phyloP scores from a whole-genome alignment of 2,329 filamentous ascomycete species.

The Microcyclospora pomicola region DNA sequence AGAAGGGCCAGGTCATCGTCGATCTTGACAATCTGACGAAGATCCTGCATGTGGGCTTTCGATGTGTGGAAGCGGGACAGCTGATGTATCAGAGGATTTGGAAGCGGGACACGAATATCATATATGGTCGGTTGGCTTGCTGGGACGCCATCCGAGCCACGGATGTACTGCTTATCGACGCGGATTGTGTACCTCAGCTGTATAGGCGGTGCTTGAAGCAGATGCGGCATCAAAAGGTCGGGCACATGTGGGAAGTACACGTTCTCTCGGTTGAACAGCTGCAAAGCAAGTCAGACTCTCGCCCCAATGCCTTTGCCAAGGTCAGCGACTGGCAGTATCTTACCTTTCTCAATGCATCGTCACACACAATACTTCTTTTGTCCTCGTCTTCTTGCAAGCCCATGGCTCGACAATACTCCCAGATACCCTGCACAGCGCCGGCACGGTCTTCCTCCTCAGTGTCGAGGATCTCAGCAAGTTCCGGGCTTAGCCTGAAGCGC shows the following conservation, averaged over 20 bases:
- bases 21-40: conserved; percentile 61
- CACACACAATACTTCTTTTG: conserved; percentile 81
- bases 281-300: conserved; percentile 8
- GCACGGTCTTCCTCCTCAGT: conserved; percentile 75
- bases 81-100: conserved; percentile 66
- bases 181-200: conserved; percentile 85
- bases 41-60: conserved; percentile 42
- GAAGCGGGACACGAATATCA: conserved; percentile 69
- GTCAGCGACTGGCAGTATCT: conserved; percentile 2
- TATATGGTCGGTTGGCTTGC: conserved; percentile 59
- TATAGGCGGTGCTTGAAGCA: conserved; percentile 66
- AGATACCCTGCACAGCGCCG: conserved; percentile 79
- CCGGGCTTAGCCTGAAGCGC: conserved; percentile 63
- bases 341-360: conserved; percentile 67
- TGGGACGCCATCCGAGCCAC: conserved; percentile 48
- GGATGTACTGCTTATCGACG: conserved; percentile 50
- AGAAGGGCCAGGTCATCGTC: conserved; percentile 79
- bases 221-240: conserved; percentile 57
- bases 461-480: conserved; percentile 72
- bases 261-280: conserved; percentile 59
- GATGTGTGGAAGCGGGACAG: conserved; percentile 32
- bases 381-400: conserved; percentile 89
- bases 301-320: conserved; percentile 1
- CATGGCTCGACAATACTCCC: conserved; percentile 84
- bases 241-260: conserved; percentile 78